Evolutionary conservation across 306 rosid species (phyloP), one percentile per base, ranked within the genome.

Genomic region (Cyclanthera cordifolia): DNA sequence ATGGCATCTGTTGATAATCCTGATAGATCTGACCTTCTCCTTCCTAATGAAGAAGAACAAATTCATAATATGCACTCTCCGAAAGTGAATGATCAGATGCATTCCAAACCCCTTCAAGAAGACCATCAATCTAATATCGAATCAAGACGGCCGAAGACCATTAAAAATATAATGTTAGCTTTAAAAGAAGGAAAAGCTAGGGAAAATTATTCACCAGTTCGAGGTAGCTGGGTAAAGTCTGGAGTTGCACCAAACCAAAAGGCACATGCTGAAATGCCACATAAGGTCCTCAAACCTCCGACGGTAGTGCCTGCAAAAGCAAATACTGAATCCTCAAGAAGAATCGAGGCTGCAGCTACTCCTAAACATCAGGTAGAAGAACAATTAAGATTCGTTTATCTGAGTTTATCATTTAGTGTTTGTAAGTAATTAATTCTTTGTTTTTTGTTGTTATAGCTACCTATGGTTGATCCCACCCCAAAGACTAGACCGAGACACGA

Each of bases 141-240:
- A 79, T 69, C 79, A 14, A 83, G 82, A 78, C 90, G 77, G 63
- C 94, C 96, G 52, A 93, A 81, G 81, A 83, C 95, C 77, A 86
- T 87, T 59, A 85, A 80, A 73, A 86, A 85, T 73, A 88, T 93
- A 79, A 93, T 93, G 95, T 79, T 82, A 81, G 90, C 90, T 52
- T 53, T 90, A 50, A 93, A 83, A 75, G 99, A 93, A 71, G 99
- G 94, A 72, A 90, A 82, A 72, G 79, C 37, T 46, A 81, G 99
- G 74, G 96, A 93, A 79, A 81, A 80, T 67, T 74, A 78, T 78
- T 93, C 96, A 58, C 99, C 99, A 15, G 77, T 93, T 90, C 87
- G 96, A 74, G 84, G 85, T 60, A 90, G 58, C 69, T 86, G 83
- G 14, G 25, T 75, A 48, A 93, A 85, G 81, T 50, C 78, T 39